A percentile compares a stretch with the other conserved stretches of the same genome.
Evolutionary conservation across 495 filamentous ascomycete genomes (phyloP).

Genomic region (Sporormia fimetaria): DNA sequence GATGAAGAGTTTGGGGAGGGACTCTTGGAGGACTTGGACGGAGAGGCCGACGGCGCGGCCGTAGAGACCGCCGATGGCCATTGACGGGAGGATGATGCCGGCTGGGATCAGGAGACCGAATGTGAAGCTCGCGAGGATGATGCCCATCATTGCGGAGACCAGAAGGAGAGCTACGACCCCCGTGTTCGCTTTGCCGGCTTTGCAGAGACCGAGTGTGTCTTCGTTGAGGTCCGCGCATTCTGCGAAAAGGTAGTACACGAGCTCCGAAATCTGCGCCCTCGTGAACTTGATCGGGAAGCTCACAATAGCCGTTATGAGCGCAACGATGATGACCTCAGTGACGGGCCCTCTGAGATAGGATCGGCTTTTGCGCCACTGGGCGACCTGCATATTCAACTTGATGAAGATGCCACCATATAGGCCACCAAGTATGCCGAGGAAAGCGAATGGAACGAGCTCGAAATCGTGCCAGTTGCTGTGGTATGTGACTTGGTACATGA

Average conservation of each 20-base stretch:
- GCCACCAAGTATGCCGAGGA: conserved; percentile 82
- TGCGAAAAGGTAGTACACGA: conserved; percentile 84
- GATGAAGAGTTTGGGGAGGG: conserved; percentile 60
- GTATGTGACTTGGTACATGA: conserved; percentile 94
- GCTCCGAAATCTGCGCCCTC: conserved; percentile 73
- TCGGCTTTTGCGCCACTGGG: conserved; percentile 61
- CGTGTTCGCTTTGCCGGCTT: conserved; percentile 56
- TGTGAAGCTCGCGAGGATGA: conserved; percentile 75
- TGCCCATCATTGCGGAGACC: conserved; percentile 67
- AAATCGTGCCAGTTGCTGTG: conserved; percentile 88
- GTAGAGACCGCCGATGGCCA: conserved; percentile 87
- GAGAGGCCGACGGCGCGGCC: conserved; percentile 85
- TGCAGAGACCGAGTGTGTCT: conserved; percentile 81
- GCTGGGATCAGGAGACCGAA: conserved; percentile 97
- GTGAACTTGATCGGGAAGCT: conserved; percentile 95
- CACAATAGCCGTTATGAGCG: conserved; percentile 70
- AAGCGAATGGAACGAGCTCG: conserved; percentile 76
- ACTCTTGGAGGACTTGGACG: conserved; percentile 77
- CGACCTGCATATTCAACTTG: conserved; percentile 80
- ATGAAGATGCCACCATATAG: conserved; percentile 93
- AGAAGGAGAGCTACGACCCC: conserved; percentile 70
- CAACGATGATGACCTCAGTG: conserved; percentile 61
- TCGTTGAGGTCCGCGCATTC: conserved; percentile 70
- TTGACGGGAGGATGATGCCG: conserved; percentile 92
- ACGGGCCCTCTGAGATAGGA: conserved; percentile 54